These are phyloP conservation scores for Amoebophrya sp. DNA, from an alignment of 169 alveolate species.

Conservation along the genomic window DNA sequence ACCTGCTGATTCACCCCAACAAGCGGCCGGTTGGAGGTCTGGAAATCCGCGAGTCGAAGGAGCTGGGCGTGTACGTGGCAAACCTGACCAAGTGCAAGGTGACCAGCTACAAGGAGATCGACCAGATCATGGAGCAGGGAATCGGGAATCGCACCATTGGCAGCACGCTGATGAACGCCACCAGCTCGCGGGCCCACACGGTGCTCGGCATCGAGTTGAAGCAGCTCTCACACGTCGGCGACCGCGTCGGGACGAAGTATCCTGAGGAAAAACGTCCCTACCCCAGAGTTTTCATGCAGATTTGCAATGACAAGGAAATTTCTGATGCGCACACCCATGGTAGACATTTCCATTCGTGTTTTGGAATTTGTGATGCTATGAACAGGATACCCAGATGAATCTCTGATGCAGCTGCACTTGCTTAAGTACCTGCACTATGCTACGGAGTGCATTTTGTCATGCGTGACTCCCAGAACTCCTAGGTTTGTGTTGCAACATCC, in stretches of 20 bases:
- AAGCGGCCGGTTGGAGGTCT: constrained; percentile 43
- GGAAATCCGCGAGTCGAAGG: constrained; percentile 72
- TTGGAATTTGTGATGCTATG: no score
- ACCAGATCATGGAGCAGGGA: constrained; percentile 72
- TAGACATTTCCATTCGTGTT: no score
- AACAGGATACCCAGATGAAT: no score
- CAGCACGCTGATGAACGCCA: constrained; percentile 77
- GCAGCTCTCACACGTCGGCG: constrained; percentile 49
- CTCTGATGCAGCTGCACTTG: no score
- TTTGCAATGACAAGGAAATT: no score
- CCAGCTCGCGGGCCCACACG: constrained; percentile 75
- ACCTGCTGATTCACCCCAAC: constrained; percentile 55
- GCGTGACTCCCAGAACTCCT: no score
- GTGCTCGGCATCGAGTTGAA: constrained; percentile 67
- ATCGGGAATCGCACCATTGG: constrained; percentile 76
- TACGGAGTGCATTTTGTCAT: no score
- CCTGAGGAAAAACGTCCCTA: no score
- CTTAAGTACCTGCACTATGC: neutral
- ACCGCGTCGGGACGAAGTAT: constrained; percentile 55
- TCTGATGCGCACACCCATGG: no score
- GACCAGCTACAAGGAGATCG: constrained; percentile 65
- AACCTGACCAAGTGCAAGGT: constrained; percentile 48
- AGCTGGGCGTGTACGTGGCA: constrained; percentile 60
- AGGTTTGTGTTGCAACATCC: no score
- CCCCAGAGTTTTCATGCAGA: no score